Base-by-base conservation (phyloP, 176 grass and related monocot species). In the Phragmites australis region DNA sequence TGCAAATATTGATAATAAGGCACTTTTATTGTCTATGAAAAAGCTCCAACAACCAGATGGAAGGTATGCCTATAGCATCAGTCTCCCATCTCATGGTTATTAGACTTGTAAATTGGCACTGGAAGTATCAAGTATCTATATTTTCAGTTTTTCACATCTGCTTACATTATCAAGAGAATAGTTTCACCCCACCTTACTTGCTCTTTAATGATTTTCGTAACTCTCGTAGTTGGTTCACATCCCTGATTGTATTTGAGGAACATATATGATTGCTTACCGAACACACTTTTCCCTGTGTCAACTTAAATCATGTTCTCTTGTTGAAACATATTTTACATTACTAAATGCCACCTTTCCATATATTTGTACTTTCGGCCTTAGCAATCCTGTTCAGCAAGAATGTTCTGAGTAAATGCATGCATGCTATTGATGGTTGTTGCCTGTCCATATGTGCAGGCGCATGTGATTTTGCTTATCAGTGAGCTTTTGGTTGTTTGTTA, bases 11-110 rank as follows among this genome's bases (percentile, higher is more conserved):
- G 72, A 93, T 66, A 80, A 59, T 27, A 88, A 81, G 49, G 51
- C 71, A 81, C 91, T 98, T 83, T 76, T 87, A 60, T 65, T 18
- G 5, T 93, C 96, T 50, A 93, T 98, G 90, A 91, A 65, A 88
- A 93, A 82, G 0, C 92, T 98, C 73, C 95, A 98, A 39, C 87
- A 89, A 77, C 78, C 81, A 80, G 90, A 98, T 80, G 95, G 95
- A 90, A 93, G 92, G 95, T 92, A 97, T 74, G 77, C 27, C 31
- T 56, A 76, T 27, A 73, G 9, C 23, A 69, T 79, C 26, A 65
- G 50, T 72, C 54, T 52, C 43, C 31, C 31, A 40, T 31, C n/a
- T 66, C 18, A 42, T 79, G 29, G 15, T 29, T 49, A 50, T 75
- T 68, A 51, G 12, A 41, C 15, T 47, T 65, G 27, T 13, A 63